Base-by-base conservation (phyloP, 306 rosid genomes). In the Dalbergia cochinchinensis region DNA sequence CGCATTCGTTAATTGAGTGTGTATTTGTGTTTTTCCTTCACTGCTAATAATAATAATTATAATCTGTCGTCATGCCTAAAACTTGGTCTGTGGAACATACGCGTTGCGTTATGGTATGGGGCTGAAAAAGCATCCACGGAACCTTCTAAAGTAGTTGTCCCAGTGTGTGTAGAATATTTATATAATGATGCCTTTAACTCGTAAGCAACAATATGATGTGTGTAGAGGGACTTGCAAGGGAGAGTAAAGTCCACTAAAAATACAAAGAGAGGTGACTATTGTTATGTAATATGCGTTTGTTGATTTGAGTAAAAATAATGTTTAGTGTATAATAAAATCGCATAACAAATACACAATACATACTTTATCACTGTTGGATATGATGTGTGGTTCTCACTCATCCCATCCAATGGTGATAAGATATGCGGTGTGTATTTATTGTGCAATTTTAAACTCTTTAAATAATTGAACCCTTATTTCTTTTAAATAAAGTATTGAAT, bases 101-200 rank as follows among this genome's bases (percentile, higher is more conserved):
- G 64, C 77, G 50, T 67, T 66, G 19, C 12, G 11, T n/a, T 66
- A 65, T 65, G 51, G 53, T 19, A 1, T 1, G 60, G 37, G 26
- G 78, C 65, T 16, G 73, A 63, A 63, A 54, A 69, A 15, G 48
- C 73, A 60, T 22, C 37, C 22, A 8, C 22, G 67, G 65, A 83
- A 62, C 19, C 59, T 70, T 83, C 73, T 67, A 26, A 57, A 14
- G 10, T 37, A 20, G 8, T 73, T 73, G 7, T 35, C 26, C 41
- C 7, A 37, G 7, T 66, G 41, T 31, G 2, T 15, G 18, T 59
- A 68, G 9, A 69, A 79, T 73, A 80, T 48, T 48, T 48, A 48
- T 64, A 13, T 33, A 33, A 41, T 20, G 48, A 54, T 45, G 55
- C 18, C 8, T 53, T 65, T 48, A 1, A 61, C 42, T 31, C 8